Evolutionary conservation across 768 basidiomycete genomes (phyloP), one percentile per base, ranked within the genome.

Genomic region (Terana coerulea): DNA sequence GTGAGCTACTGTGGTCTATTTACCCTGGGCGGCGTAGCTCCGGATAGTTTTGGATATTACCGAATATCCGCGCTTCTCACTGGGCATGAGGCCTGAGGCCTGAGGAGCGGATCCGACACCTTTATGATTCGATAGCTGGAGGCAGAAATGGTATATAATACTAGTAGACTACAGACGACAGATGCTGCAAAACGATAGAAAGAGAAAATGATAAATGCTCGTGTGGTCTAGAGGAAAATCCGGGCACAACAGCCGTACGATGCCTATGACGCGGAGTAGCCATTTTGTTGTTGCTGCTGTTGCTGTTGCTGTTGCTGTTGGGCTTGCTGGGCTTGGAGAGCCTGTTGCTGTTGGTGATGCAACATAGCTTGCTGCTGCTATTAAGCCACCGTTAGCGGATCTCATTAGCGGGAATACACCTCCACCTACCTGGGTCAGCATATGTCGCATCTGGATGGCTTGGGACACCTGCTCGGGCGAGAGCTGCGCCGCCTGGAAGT

Each of bases 391-490:
- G 19, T 19, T 10, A 34, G 33, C 10, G 10, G 33, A 10, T 10
- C 33, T 15, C 21, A 17, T n/a, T 17, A 40, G 21, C 39, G 39
- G 8, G 39, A 33, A 12, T 3, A 15, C 22, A 14, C 50, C 52
- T 54, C 33, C 54, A 58, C 49, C 39, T 49, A 47, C 56, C 41
- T 60, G 62, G 17, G 54, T 24, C 29, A 61, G 52, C 35, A 55
- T 35, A 11, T 54, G 49, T 6, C 49, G 47, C 17, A 54, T 17
- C 21, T 50, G 53, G 25, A 46, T 33, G 12, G 50, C 50, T n/a
- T 61, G 56, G 22, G 60, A 50, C 36, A 58, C 40, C 19, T 61
- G 60, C 52, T 63, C 59, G 12, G 29, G 54, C 17, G 55, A 61
- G 22, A 57, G 45, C 43, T 58, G 56, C 26, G 40, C 34, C 10